Base-by-base conservation (phyloP, 2,329 filamentous ascomycete species). In the Aspergillus sp. region DNA sequence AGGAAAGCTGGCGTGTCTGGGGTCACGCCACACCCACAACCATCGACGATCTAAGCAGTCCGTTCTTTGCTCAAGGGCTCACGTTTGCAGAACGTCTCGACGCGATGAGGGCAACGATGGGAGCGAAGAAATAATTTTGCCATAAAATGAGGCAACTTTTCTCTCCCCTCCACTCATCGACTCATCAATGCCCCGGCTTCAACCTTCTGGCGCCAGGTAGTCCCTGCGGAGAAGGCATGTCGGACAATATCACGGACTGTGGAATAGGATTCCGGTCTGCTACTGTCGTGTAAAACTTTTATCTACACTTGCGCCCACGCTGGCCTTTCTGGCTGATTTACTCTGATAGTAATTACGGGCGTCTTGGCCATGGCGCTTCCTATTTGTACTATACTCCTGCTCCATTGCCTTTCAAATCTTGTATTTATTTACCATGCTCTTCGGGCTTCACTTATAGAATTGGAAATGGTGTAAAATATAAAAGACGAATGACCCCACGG, bases 1-100 rank as follows among this genome's bases (percentile, higher is more conserved):
- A 77, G 41, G 70, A 71, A 12, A 67, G 72, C 15, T 83, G 81
- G 81, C 77, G 74, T 61, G 67, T 82, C 51, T 83, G 81, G 81
- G 81, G 81, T 3, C 75, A 75, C 56, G 65, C 75, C 46, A 72
- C 73, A 27, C 76, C 79, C 58, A 79, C 75, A 7, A 76, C 70
- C 17, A 47, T 78, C 49, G 66, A 75, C 13, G 70, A 74, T 55
- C 59, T 80, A 17, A 64, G 68, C 27, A 73, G 56, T 56, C 73
- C 75, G 2, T 64, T 67, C 57, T 78, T 77, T 64, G 67, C 67
- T 15, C 58, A 65, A 4, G 73, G 73, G 2, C 42, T 77, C 56
- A 65, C 70, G 9, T 42, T 75, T 15, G 55, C 68, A 41, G 75
- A 78, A 27, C 69, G 74, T 34, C 53, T 77, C 40, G 63, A 71